Evolutionary conservation across 2,329 filamentous ascomycete species (phyloP).

Genomic region (Endothia cerciana): DNA sequence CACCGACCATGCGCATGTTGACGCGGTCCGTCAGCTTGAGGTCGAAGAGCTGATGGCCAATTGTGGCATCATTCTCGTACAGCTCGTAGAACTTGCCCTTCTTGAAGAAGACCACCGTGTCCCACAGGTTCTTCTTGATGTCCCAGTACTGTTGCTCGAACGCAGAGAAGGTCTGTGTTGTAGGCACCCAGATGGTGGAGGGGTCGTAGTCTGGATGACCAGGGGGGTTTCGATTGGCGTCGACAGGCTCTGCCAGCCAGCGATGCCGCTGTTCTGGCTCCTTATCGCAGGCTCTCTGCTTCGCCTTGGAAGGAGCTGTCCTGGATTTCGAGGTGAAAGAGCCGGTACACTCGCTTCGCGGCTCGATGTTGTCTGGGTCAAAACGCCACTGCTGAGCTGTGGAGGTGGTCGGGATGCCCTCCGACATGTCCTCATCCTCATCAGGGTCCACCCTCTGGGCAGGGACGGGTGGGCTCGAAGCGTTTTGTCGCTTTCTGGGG

Average conservation of each 20-base stretch:
- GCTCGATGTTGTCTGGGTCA: slow-evolving; percentile 52
- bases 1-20: slow-evolving; percentile 99
- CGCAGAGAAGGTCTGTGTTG: slow-evolving; percentile 79
- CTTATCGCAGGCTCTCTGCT: slow-evolving; percentile 74
- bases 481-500: slow-evolving; percentile 66
- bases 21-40: slow-evolving; percentile 96
- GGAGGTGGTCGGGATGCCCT: slow-evolving; percentile 60
- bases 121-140: slow-evolving; percentile 97
- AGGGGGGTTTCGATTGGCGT: slow-evolving; percentile 79
- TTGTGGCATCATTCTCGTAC: slow-evolving; percentile 95
- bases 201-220: slow-evolving; percentile 90
- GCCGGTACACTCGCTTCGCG: slow-evolving; percentile 35
- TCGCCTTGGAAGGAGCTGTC: slow-evolving; percentile 42
- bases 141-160: slow-evolving; percentile 99
- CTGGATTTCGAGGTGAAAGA: slow-evolving; percentile 33
- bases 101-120: slow-evolving; percentile 98
- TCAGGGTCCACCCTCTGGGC: slow-evolving; percentile 50
- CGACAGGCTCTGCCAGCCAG: slow-evolving; percentile 85
- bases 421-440: slow-evolving; percentile 59
- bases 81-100: slow-evolving; percentile 99
- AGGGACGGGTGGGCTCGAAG: slow-evolving; percentile 46
- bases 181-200: slow-evolving; percentile 87
- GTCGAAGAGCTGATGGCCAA: slow-evolving; percentile 95
- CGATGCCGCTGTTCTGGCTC: slow-evolving; percentile 86
- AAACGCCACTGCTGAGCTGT: slow-evolving; percentile 83